phyloP scores from a whole-genome alignment of 176 grass and related monocot genomes.

The bread wheat (Triticum aestivum) region IWGSC_CS_RefSeq_v2.1 NC_057807.1:600757640-600758139 shows the following conservation, averaged over 20 bases:
- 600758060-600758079: no score
- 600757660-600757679: conserved; percentile 78
- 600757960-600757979: no score
- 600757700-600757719: conserved; percentile 63
- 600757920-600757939: no score
- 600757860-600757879: neutral
- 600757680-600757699: conserved; percentile 77
- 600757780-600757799: neutral
- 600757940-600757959: no score
- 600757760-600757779: no score
- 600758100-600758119: no score
- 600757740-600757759: conserved; percentile 50
- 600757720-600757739: conserved; percentile 45
- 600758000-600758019: no score
- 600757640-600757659: conserved; percentile 55
- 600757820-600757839: neutral
- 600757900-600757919: neutral
- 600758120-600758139: no score
- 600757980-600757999: no score
- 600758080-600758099: no score
- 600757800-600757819: neutral
- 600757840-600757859: neutral
- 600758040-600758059: no score
- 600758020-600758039: no score
- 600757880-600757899: neutral